Conservation (phyloP, 176 grass and related monocot species). For the Coix lacrymajobi region DNA sequence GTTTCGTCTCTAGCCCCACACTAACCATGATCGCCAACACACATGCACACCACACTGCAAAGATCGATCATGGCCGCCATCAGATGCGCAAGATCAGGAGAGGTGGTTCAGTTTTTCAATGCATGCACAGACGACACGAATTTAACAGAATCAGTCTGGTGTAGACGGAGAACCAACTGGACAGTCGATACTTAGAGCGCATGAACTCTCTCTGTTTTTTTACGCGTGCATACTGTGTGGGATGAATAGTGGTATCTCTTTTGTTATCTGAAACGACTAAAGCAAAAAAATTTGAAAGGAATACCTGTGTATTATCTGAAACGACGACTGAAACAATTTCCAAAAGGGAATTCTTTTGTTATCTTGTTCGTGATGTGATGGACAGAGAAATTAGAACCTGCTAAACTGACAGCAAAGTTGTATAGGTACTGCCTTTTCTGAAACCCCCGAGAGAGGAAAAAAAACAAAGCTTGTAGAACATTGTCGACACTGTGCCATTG, state of each 20-base stretch:
- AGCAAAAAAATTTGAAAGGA: neutral
- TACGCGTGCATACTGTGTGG: too few species aligned
- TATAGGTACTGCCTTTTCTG: neutral
- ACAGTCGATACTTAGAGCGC: neutral
- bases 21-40: slow-evolving; percentile 24
- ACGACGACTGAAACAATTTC: neutral
- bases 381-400: neutral
- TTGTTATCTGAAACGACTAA: neutral
- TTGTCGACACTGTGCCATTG: neutral
- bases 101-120: neutral
- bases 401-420: neutral
- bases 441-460: neutral
- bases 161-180: neutral
- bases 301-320: neutral
- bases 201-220: neutral
- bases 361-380: neutral
- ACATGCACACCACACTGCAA: neutral
- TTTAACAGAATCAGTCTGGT: neutral
- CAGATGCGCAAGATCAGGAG: slow-evolving; percentile 36
- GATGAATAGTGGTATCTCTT: neutral
- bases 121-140: neutral
- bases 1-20: slow-evolving; percentile 18
- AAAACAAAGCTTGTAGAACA: neutral
- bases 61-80: neutral
- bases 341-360: neutral